Evolutionary conservation across 192 early-diverging fungal species (phyloP).

Genomic region (Entomortierella parvispora): DNA sequence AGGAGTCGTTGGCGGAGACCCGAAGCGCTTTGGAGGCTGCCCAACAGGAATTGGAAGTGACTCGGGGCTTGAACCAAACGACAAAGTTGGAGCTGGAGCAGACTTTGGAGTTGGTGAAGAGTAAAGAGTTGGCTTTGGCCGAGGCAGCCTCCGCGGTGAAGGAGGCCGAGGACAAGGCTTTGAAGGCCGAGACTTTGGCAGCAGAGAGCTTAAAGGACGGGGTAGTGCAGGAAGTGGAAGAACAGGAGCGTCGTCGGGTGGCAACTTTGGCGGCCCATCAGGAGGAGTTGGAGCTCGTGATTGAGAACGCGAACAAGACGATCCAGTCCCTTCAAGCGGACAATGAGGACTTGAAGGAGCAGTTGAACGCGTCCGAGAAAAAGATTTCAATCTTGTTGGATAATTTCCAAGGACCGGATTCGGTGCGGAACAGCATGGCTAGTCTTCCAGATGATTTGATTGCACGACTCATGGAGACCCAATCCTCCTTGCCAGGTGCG

Average conservation of each 20-base stretch:
- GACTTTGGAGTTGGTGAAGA: conserved; percentile 12
- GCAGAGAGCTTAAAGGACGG: not conserved
- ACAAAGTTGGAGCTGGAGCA: conserved; percentile 25
- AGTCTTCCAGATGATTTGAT: conserved; percentile 43
- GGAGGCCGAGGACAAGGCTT: not conserved
- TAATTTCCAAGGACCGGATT: conserved; percentile 45
- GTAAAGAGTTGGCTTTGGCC: conserved; percentile 5
- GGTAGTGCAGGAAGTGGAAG: conserved; percentile 2
- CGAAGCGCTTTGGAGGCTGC: conserved; percentile 10
- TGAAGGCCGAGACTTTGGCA: conserved; percentile 2
- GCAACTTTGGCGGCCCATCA: conserved; percentile 22
- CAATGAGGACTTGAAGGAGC: conserved; percentile 34
- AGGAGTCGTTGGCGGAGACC: conserved; percentile 27
- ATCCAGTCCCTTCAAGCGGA: conserved; percentile 23
- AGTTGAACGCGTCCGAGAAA: conserved; percentile 32
- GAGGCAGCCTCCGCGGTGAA: not conserved
- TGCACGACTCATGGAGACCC: conserved; percentile 32
- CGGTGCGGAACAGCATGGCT: conserved; percentile 45
- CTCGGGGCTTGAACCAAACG: conserved; percentile 20
- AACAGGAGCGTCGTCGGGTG: conserved; percentile 10
- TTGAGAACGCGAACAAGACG: conserved; percentile 36
- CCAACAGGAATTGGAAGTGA: conserved; percentile 34
- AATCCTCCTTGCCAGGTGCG: not conserved
- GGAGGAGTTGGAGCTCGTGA: conserved; percentile 34
- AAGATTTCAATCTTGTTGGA: conserved; percentile 49